Evolutionary conservation across 805 yeast genomes (phyloP).

Genomic region (Starmerella sirachaensis): DNA sequence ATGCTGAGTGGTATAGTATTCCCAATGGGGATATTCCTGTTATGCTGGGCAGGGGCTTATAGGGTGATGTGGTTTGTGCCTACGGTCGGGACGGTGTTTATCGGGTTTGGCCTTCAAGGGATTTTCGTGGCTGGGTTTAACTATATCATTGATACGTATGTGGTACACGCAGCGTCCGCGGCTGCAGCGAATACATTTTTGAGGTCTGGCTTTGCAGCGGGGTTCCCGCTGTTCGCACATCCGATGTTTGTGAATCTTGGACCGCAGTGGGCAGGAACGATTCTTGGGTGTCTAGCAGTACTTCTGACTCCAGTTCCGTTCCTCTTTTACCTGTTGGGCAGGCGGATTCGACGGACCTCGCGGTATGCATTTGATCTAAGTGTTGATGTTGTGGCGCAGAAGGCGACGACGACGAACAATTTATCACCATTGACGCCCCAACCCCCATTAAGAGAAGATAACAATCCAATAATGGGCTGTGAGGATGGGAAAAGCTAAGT

Average conservation of each 20-base stretch:
- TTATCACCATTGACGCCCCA: too few species aligned
- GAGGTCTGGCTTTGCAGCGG: slow-evolving; percentile 56
- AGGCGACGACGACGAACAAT: too few species aligned
- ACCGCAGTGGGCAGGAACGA: slow-evolving; percentile 66
- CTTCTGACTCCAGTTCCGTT: slow-evolving; percentile 57
- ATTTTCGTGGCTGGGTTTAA: slow-evolving; percentile 49
- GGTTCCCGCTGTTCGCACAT: slow-evolving; percentile 58
- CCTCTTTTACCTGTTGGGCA: slow-evolving; percentile 49
- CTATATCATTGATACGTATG: slow-evolving; percentile 50
- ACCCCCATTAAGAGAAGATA: too few species aligned
- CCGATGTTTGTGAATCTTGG: slow-evolving; percentile 61
- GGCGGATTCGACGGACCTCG: slow-evolving; percentile 41
- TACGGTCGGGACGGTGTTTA: slow-evolving; percentile 40
- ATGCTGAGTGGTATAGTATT: slow-evolving; percentile 58
- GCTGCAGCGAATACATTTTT: slow-evolving; percentile 57
- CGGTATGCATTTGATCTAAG: slow-evolving; percentile 36
- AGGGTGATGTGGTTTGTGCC: slow-evolving; percentile 54
- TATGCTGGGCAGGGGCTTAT: slow-evolving; percentile 81
- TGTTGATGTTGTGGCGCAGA: too few species aligned
- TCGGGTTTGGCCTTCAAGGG: slow-evolving; percentile 42
- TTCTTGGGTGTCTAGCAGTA: slow-evolving; percentile 50
- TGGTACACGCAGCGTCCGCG: slow-evolving; percentile 48
- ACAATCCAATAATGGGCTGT: too few species aligned
- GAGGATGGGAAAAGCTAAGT: too few species aligned
- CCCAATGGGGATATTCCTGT: slow-evolving; percentile 72